Conservation (phyloP, 306 rosid genomes). For the Arachis hypogaea region DNA sequence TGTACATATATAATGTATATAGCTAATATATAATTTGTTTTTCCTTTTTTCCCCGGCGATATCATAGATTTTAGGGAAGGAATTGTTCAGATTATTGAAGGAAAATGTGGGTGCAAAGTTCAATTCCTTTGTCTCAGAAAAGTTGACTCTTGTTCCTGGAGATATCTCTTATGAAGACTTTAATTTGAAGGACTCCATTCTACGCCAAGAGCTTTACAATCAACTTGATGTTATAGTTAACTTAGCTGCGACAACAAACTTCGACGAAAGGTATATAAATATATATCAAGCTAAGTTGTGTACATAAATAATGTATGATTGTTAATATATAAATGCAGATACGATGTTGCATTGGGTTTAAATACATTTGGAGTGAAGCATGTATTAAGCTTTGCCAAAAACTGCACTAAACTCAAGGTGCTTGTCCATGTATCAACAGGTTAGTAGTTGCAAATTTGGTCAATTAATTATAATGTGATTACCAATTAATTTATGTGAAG, state of each 20-base stretch:
- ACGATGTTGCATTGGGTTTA: conserved; percentile 63
- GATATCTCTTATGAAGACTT: conserved; percentile 59
- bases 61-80: conserved; percentile 59
- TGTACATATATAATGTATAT: not conserved
- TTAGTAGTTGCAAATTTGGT: conserved; percentile 25
- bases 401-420: conserved; percentile 50
- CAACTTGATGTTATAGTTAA: conserved; percentile 58
- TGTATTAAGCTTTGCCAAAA: conserved; percentile 65
- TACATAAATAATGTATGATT: not conserved
- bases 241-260: conserved; percentile 78
- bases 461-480: too few relatives aligned
- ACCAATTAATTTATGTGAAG: too few relatives aligned
- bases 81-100: conserved; percentile 65
- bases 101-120: conserved; percentile 56
- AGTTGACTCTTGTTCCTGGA: conserved; percentile 56
- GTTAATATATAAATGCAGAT: conserved; percentile 44
- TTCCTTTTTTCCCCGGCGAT: not conserved
- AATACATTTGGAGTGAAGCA: conserved; percentile 74
- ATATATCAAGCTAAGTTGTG: too few relatives aligned
- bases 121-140: conserved; percentile 47
- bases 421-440: conserved; percentile 84
- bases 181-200: conserved; percentile 50
- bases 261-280: conserved; percentile 67
- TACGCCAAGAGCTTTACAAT: conserved; percentile 52
- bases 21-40: not conserved